phyloP scores from a whole-genome alignment of 257 asterid species.

The Penstemon newberryi region DNA sequence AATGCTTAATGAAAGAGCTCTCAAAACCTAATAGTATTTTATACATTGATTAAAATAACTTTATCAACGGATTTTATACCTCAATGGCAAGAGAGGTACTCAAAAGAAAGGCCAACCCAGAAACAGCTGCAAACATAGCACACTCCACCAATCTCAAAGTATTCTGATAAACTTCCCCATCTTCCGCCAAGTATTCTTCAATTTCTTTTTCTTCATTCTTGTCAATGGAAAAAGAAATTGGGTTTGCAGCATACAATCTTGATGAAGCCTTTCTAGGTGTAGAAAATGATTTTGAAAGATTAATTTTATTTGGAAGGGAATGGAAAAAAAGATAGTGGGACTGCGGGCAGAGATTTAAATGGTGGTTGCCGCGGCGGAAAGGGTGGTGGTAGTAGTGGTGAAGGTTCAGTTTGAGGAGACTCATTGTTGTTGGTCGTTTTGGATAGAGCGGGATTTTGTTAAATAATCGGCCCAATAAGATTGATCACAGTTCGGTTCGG shows the following conservation, averaged over 20 bases:
- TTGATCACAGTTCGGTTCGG: too few relatives aligned
- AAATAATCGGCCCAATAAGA: too few relatives aligned
- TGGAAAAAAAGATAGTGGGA: slow-evolving; percentile 20
- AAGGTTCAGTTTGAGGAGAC: slow-evolving; percentile 52
- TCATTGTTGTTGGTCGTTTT: slow-evolving; percentile 32
- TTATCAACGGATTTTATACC: slow-evolving; percentile 37
- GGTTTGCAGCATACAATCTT: slow-evolving; percentile 38
- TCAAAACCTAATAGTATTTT: too few relatives aligned
- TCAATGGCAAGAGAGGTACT: slow-evolving; percentile 93
- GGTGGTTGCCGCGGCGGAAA: slow-evolving; percentile 25
- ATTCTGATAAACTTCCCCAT: slow-evolving; percentile 83
- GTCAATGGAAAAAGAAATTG: slow-evolving; percentile 30
- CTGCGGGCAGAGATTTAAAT: slow-evolving; percentile 25
- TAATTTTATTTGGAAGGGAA: slow-evolving; percentile 22
- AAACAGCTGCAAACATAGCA: slow-evolving; percentile 97
- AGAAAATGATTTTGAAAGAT: slow-evolving; percentile 22
- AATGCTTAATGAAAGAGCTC: too few relatives aligned
- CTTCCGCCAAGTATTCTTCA: slow-evolving; percentile 70
- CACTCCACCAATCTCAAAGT: slow-evolving; percentile 87
- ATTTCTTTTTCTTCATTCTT: slow-evolving; percentile 39
- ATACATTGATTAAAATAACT: too few relatives aligned
- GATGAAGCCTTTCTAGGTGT: slow-evolving; percentile 26
- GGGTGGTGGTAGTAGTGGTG: slow-evolving; percentile 5
- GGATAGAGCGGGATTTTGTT: too few relatives aligned
- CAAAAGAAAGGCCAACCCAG: slow-evolving; percentile 87